These are phyloP conservation scores for Daldinia decipiens DNA, from an alignment of 495 filamentous ascomycete species.

Conservation along the genomic window DNA sequence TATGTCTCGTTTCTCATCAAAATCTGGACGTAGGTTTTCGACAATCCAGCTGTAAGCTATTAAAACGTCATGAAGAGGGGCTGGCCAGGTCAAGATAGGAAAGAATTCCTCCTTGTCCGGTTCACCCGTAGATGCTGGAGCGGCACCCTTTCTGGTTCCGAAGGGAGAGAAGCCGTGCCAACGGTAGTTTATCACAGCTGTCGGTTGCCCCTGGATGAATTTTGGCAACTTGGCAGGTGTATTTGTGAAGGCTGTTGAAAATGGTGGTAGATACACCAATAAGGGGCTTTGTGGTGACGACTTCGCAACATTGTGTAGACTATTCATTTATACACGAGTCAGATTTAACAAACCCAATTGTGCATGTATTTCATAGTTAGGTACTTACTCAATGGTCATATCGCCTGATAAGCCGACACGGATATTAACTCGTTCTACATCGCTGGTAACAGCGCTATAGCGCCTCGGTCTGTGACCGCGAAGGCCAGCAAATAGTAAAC, in stretches of 20 bases:
- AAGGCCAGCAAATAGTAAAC: slow-evolving; percentile 66
- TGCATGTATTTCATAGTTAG: not conserved
- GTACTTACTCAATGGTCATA: slow-evolving; percentile 45
- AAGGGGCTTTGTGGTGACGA: slow-evolving; percentile 43
- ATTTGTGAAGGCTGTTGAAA: slow-evolving; percentile 31
- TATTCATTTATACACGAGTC: slow-evolving; percentile 14
- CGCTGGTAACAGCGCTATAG: slow-evolving; percentile 35
- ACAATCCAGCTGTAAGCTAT: slow-evolving; percentile 59
- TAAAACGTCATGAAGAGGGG: slow-evolving; percentile 59
- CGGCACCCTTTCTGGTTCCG: not conserved
- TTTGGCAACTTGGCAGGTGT: slow-evolving; percentile 42
- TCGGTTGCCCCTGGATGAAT: slow-evolving; percentile 48
- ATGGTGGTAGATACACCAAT: slow-evolving; percentile 53
- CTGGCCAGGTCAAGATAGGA: slow-evolving; percentile 53
- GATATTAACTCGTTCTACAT: slow-evolving; percentile 40
- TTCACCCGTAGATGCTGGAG: slow-evolving; percentile 4
- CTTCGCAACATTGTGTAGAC: slow-evolving; percentile 50
- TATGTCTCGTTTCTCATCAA: slow-evolving; percentile 47
- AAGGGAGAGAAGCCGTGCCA: slow-evolving; percentile 44
- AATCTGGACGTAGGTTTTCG: slow-evolving; percentile 46
- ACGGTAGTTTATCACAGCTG: slow-evolving; percentile 56
- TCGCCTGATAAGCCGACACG: slow-evolving; percentile 44
- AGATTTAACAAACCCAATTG: not conserved
- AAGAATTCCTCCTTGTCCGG: slow-evolving; percentile 16
- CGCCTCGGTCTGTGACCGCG: slow-evolving; percentile 17